A percentile compares a stretch with the other conserved stretches of the same genome.
Evolutionary conservation across 2,329 filamentous ascomycete species (phyloP).

Genomic region (Pyricularia sp.): DNA sequence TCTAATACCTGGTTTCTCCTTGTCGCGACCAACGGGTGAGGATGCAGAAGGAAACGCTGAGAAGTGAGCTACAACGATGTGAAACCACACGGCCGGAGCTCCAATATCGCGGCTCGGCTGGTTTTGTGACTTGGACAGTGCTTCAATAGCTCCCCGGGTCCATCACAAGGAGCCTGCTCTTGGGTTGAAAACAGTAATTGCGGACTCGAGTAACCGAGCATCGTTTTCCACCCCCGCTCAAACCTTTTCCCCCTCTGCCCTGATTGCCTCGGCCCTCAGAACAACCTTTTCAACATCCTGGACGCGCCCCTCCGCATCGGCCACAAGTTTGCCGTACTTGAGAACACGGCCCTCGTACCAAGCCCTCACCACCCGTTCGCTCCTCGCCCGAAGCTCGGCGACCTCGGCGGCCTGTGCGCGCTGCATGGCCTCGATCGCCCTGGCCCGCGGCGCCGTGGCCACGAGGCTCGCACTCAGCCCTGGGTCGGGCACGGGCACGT

Average conservation of each 20-base stretch:
- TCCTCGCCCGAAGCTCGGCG: constrained; percentile 52
- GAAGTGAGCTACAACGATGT: background rate
- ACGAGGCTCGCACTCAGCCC: constrained; percentile 46
- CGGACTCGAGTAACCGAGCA: background rate
- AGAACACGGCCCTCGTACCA: constrained; percentile 72
- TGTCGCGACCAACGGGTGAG: background rate
- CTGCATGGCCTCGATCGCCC: constrained; percentile 50
- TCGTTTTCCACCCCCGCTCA: background rate
- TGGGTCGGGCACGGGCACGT: constrained; percentile 48
- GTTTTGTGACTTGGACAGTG: background rate
- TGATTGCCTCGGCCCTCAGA: constrained; percentile 45
- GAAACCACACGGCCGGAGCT: background rate
- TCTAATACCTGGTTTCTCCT: background rate
- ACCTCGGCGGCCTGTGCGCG: constrained; percentile 53
- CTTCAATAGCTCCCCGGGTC: background rate
- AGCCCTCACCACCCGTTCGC: constrained; percentile 49
- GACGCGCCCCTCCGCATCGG: constrained; percentile 60
- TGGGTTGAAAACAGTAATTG: background rate
- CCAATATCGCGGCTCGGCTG: background rate
- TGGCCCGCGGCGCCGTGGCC: constrained; percentile 49
- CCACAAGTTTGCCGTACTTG: constrained; percentile 57
- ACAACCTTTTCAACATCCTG: constrained; percentile 56
- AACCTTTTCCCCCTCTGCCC: constrained; percentile 25
- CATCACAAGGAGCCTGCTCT: background rate
- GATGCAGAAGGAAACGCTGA: background rate